phyloP scores from a whole-genome alignment of 495 filamentous ascomycete species.

The Podospora bellae-mahoneyi region DNA sequence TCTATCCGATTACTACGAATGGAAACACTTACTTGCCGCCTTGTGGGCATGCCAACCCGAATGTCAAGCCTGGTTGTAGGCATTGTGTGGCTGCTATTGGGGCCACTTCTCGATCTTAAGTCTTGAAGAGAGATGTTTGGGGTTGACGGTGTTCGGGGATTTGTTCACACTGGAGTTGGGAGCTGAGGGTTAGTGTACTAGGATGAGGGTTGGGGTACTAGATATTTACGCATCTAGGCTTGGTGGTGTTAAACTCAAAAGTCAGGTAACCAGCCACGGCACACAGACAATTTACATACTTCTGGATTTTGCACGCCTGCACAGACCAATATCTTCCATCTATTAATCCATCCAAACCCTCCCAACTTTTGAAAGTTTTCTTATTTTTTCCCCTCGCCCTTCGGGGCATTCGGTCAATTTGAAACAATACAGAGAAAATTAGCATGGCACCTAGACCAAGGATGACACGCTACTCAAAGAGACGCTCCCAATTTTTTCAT shows the following conservation, averaged over 20 bases:
- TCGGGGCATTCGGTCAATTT: slow-evolving; percentile 40
- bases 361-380: slow-evolving; percentile 15
- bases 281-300: background rate
- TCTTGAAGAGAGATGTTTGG: background rate
- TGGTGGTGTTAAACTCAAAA: background rate
- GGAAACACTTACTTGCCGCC: background rate
- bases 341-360: background rate
- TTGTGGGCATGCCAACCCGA: background rate
- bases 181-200: background rate
- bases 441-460: slow-evolving; percentile 99
- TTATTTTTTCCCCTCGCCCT: slow-evolving; percentile 28
- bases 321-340: background rate
- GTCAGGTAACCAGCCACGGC: background rate
- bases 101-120: background rate
- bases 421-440: slow-evolving; percentile 75
- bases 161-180: background rate
- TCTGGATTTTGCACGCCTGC: background rate
- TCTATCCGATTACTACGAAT: background rate
- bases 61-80: background rate
- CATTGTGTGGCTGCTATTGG: background rate
- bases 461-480: slow-evolving; percentile 99
- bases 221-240: background rate
- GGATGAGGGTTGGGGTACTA: background rate
- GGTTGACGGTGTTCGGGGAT: background rate
- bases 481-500: slow-evolving; percentile 81